Base-by-base conservation (phyloP, 108 stramenopile genomes). In the Mediolabrus comicus region DNA sequence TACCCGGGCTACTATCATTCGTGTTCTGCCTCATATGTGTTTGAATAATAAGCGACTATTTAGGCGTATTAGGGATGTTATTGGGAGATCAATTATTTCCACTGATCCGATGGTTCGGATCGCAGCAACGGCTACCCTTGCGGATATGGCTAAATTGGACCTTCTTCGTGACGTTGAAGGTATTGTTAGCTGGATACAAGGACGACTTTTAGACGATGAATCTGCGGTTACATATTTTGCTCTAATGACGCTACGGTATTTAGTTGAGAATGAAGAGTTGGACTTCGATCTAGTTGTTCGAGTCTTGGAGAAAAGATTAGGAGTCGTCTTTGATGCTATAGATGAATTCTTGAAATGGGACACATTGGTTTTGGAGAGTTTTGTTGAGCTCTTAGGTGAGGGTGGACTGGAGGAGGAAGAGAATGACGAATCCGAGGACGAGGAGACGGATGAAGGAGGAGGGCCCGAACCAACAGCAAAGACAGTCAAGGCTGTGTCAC, bases 231-330 rank as follows among this genome's bases (percentile, higher is more conserved):
- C 83, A 49, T 87, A 79, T 49, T 77, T 58, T 30, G 83, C 91
- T 0, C 59, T 92, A 2, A 27, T 77, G 36, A 46, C 72, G 0
- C 67, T 92, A 12, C 81, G 86, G 35, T 81, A 83, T 68, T 69
- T 92, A 31, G 74, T 89, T 11, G 31, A 81, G 22, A 69, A 83
- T 17, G 80, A 86, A 34, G 91, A 89, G 43, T 62, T 92, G 43
- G 91, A 89, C 59, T 92, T 86, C 77, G 70, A 77, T 59, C 43
- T 89, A 22, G 91, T 92, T 1, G 76, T 89, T 14, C 85, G 72
- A 19, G 91, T 92, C 36, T 53, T 92, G 26, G 77, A 73, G 22
- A 92, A 92, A 54, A 77, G 79, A 53, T 62, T 92, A 10, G 26
- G 34, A 35, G 53, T 88, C 25, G 67, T 71, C 43, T 30, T 77